Percentiles rank a stretch among this genome's conserved stretches.
phyloP scores from a whole-genome alignment of 2,329 filamentous ascomycete genomes.

The Alternaria sp. region DNA sequence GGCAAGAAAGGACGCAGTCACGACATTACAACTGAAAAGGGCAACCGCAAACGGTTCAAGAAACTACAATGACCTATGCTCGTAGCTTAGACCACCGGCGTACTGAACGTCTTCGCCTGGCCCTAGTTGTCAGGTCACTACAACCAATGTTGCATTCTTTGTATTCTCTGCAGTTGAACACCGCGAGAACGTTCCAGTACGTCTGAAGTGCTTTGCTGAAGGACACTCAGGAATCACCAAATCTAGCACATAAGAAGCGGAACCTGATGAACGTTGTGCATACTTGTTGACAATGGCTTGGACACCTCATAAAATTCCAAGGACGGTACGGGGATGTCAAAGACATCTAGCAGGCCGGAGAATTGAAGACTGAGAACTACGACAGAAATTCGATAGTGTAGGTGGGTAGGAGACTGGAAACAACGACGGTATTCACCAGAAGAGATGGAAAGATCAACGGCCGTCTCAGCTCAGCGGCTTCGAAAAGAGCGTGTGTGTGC shows the following conservation, averaged over 20 bases:
- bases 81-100: background rate
- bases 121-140: background rate
- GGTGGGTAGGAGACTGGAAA: background rate
- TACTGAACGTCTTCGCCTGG: background rate
- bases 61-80: background rate
- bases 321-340: too few species aligned
- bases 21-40: background rate
- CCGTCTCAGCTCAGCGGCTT: background rate
- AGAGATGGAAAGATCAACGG: background rate
- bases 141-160: fast-evolving
- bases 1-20: slow-evolving; percentile 6
- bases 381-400: background rate
- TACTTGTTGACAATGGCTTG: too few species aligned
- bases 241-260: too few species aligned
- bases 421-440: background rate
- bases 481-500: too few species aligned
- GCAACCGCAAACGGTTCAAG: background rate
- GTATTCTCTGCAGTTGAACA: background rate
- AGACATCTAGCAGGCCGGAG: background rate
- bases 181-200: background rate
- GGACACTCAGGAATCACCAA: too few species aligned
- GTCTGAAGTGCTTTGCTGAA: fast-evolving
- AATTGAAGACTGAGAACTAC: background rate
- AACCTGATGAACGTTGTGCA: too few species aligned
- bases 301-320: background rate